Evolutionary conservation across 805 yeast genomes (phyloP).

Genomic region (Cyberlindnera mississippiensis): DNA sequence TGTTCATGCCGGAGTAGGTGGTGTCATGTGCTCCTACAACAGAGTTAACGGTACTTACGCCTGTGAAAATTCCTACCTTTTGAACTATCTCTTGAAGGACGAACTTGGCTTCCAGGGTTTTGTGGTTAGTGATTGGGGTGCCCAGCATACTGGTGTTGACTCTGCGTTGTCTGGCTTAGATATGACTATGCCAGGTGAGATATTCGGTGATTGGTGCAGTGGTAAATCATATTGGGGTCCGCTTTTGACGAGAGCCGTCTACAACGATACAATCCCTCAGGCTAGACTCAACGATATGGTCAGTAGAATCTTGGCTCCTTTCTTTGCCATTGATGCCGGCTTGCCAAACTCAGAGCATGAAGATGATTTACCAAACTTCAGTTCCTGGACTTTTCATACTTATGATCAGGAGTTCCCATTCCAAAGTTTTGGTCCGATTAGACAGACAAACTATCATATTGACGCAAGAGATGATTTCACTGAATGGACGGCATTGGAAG

Average conservation of each 20-base stretch:
- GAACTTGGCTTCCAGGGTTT: conserved; percentile 66
- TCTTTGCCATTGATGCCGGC: conserved; percentile 41
- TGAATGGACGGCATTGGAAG: conserved; percentile 45
- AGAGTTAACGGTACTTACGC: conserved; percentile 53
- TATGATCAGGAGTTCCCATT: conserved; percentile 52
- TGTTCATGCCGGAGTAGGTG: conserved; percentile 54
- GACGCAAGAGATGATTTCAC: conserved; percentile 49
- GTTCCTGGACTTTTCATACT: conserved; percentile 56
- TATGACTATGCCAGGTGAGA: conserved; percentile 63
- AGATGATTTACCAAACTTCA: conserved; percentile 46
- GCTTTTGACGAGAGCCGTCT: conserved; percentile 48
- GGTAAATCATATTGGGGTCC: conserved; percentile 59
- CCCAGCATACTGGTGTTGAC: conserved; percentile 53
- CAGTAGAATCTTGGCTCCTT: conserved; percentile 53
- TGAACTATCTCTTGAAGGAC: conserved; percentile 53
- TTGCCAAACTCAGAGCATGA: conserved; percentile 35
- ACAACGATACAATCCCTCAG: conserved; percentile 51
- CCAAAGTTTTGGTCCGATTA: conserved; percentile 51
- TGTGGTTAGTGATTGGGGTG: conserved; percentile 68
- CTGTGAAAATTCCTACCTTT: conserved; percentile 53
- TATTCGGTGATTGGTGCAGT: conserved; percentile 47
- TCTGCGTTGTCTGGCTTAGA: conserved; percentile 58
- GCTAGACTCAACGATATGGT: conserved; percentile 60
- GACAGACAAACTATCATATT: conserved; percentile 49
- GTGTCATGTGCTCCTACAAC: conserved; percentile 60